Evolutionary conservation across 2,329 filamentous ascomycete species (phyloP), one percentile per base, ranked within the genome.

Genomic region (Pseudogymnoascus sp.): DNA sequence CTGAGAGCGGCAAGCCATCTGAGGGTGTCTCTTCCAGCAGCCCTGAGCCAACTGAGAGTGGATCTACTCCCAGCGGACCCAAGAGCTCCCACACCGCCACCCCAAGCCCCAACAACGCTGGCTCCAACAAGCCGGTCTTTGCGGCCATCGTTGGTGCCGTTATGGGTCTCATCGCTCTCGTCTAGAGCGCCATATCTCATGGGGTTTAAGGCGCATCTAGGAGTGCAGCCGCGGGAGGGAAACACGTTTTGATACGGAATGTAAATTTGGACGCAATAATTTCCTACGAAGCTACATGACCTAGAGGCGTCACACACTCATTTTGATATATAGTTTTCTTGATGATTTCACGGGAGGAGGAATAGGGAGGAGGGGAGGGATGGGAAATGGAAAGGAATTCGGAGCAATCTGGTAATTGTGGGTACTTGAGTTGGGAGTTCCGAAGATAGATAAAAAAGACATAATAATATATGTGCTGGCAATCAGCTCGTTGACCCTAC

Each of bases 141-240:
- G 64, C 63, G 14, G 65, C 65, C 12, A 32, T 69, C 18, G 69
- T 63, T 39, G 70, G 68, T 37, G 68, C 63, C 12, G 14, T 50
- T 30, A 65, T 71, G 62, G 70, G 65, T 41, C 30, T 71, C 30
- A 54, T 71, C 22, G 71, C 66, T 41, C 61, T 71, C 14, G 14
- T 50, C 22, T 50, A 50, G 43, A 50, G 43, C 28, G 20, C 28
- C 22, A 50, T 50, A 50, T 30, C 14, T 50, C 4, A 4, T 28
- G 43, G 28, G 25, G 16, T 30, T 50, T 50, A 16, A 30, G 43
- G 43, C 43, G 25, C 43, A 50, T 50, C 22, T 50, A 47, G 41
- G 41, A 47, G 12, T 47, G 41, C 41, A 47, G 41, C 41, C 12
- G 25, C 41, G 41, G 1, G 41, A 20, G 20, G 20, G 6, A 30